Percentiles rank a stretch among this genome's conserved stretches.
These are phyloP conservation scores for Peziza echinospora DNA, from an alignment of 495 filamentous ascomycete genomes.

Conservation along the genomic window DNA sequence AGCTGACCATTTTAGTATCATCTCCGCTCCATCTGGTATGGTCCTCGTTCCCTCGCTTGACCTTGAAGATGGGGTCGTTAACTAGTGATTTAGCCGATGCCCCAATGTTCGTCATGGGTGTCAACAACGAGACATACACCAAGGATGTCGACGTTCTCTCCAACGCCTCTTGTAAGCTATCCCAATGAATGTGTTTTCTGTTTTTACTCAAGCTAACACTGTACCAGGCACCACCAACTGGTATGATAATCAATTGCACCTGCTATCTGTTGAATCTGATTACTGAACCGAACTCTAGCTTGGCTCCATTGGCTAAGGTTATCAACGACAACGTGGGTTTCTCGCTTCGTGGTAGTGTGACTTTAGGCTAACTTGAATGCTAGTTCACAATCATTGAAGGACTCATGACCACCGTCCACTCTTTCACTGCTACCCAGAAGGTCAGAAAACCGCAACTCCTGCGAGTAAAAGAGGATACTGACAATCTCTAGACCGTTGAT, in stretches of 20 bases:
- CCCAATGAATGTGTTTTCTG: no score
- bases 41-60: background rate
- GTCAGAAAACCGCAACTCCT: no score
- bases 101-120: conserved; percentile 99
- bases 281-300: no score
- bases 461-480: no score
- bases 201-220: no score
- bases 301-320: conserved; percentile 97
- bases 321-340: conserved; percentile 57
- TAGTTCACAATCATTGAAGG: conserved; percentile 80
- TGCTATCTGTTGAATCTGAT: no score
- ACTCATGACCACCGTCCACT: conserved; percentile 99
- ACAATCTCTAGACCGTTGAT: conserved; percentile 95
- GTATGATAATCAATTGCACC: no score
- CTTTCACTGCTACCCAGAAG: conserved; percentile 99
- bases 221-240: conserved; percentile 99
- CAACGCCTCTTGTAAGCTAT: conserved; percentile 99
- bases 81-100: conserved; percentile 46
- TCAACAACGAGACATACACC: conserved; percentile 87
- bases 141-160: conserved; percentile 78
- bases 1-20: conserved; percentile 4
- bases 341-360: background rate
- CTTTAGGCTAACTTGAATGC: background rate
- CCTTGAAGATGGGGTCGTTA: background rate
- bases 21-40: conserved; percentile 7